Evolutionary conservation across 1,139 yeast species (phyloP).

Genomic region (Hansenula sp.): DNA sequence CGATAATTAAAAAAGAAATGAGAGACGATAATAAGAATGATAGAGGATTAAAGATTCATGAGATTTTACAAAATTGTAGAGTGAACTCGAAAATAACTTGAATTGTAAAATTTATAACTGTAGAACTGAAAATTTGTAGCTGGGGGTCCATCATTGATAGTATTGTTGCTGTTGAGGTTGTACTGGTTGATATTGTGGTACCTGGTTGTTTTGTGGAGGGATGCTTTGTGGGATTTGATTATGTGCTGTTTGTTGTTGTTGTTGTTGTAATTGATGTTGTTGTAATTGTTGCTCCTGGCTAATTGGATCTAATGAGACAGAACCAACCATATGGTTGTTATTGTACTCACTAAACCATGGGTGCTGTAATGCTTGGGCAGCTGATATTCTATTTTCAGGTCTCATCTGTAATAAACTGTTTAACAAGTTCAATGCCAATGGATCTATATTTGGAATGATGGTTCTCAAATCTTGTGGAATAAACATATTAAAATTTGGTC

Average conservation of each 20-base stretch:
- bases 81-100: slow-evolving; percentile 1
- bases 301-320: background rate
- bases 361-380: slow-evolving; percentile 88
- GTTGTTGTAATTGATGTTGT: no score
- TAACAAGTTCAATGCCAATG: slow-evolving; percentile 74
- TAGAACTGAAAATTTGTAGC: background rate
- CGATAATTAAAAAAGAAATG: background rate
- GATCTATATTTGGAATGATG: slow-evolving; percentile 74
- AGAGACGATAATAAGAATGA: background rate
- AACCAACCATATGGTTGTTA: slow-evolving; percentile 7
- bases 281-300: slow-evolving; percentile 1
- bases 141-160: slow-evolving; percentile 4
- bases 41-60: background rate
- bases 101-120: background rate
- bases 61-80: background rate
- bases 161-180: slow-evolving; percentile 14
- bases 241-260: slow-evolving; percentile 3
- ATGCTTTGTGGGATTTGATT: slow-evolving; percentile 6
- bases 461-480: slow-evolving; percentile 81
- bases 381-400: slow-evolving; percentile 88
- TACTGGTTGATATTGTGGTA: slow-evolving; percentile 11
- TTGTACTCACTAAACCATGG: slow-evolving; percentile 89
- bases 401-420: slow-evolving; percentile 80
- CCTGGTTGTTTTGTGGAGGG: background rate
- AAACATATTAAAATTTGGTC: slow-evolving; percentile 71